phyloP scores from a whole-genome alignment of 139 green algal species.

The Microglena sp. region DNA sequence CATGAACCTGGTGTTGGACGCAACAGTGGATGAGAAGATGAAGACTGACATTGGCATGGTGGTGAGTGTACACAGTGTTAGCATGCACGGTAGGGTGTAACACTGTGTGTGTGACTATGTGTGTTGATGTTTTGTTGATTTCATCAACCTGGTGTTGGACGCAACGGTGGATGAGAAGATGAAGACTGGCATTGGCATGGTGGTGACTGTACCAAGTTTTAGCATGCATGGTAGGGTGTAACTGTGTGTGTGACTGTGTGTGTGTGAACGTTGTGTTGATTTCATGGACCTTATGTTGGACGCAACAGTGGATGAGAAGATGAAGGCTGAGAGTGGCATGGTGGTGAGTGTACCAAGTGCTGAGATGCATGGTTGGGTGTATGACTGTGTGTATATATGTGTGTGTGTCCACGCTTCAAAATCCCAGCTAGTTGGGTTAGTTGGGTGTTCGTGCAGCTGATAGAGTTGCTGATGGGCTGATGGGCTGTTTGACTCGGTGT shows the following conservation, averaged over 20 bases:
- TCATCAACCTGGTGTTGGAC: conserved; percentile 99
- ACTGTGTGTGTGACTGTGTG: neutral
- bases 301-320: conserved; percentile 81
- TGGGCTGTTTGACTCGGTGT: neutral
- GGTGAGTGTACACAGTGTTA: conserved; percentile 45
- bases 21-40: conserved; percentile 80
- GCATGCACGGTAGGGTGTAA: neutral
- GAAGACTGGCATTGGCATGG: conserved; percentile 93
- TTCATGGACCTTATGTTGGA: conserved; percentile 99
- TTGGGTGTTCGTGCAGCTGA: neutral
- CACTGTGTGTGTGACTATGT: neutral
- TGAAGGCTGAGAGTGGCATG: conserved; percentile 91
- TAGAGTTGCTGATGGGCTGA: neutral
- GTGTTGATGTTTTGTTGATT: conserved; percentile 83
- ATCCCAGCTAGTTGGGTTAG: too few relatives aligned
- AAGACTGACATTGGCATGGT: conserved; percentile 96
- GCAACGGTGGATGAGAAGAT: conserved; percentile 81
- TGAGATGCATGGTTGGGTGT: neutral
- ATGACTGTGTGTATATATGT: neutral
- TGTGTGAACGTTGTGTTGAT: conserved; percentile 76
- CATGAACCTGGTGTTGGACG: conserved; percentile 98
- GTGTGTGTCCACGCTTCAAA: neutral
- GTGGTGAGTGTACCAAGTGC: conserved; percentile 66
- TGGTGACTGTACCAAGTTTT: conserved; percentile 60
- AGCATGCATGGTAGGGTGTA: neutral